Evolutionary conservation across 176 grass and related monocot genomes (phyloP), one percentile per base, ranked within the genome.

Genomic region (Oryza meridionalis): DNA sequence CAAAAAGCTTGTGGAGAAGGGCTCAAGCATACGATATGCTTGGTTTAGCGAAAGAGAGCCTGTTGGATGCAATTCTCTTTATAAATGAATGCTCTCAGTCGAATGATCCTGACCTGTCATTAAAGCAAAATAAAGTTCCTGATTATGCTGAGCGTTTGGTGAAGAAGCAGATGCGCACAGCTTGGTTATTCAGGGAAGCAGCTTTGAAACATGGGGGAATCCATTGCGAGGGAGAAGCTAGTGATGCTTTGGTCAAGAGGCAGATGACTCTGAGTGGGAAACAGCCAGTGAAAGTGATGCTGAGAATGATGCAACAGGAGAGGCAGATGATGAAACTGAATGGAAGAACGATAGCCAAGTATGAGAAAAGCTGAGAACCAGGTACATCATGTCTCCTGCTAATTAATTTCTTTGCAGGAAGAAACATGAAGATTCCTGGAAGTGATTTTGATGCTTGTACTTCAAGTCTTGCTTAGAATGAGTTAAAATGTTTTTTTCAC

Each of bases 21-120:
- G 97, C 97, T 72, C 97, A 99, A 79, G 97, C 97, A 70, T 99
- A 96, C 85, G 97, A 99, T 90, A 99, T 99, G 93, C 91, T 99
- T 65, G 93, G 90, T 83, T 91, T 92, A 83, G 93, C 91, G 21
- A 99, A 99, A 81, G 97, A 99, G 84, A 99, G 93, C 55, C 87
- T 99, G 81, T 75, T 99, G 79, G 97, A 99, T 94, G 93, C 93
- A 64, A 99, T 99, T 81, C 90, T 99, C 44, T 99, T 96, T 77
- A 99, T 96, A 78, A 99, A 96, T 53, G 97, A 96, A 79, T 96
- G 91, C 25, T 96, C 93, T 64, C 91, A 93, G 68, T 99, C 93
- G 1, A 96, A 81, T 42, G 97, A 96, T 90, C 90, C 91, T 51
- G 97, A 96, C 45, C 78, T 99, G 47, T 93, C 95, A 59, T 82